Base-by-base conservation (phyloP, 75 land plant genomes). In the Chamaecyparis obtusa region DNA sequence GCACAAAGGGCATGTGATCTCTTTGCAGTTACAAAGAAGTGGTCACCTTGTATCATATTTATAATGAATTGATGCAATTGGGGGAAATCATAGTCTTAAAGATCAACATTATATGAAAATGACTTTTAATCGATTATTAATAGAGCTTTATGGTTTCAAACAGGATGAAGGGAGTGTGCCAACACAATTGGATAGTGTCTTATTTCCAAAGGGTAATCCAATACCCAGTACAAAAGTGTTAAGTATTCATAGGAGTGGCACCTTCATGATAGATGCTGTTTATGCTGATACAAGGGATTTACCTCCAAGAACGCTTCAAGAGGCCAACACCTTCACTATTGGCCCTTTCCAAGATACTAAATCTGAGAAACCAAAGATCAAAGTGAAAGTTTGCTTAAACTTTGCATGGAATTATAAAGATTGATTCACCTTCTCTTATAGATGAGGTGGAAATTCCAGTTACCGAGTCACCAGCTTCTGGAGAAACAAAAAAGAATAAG, bases 191-290 rank as follows among this genome's bases (percentile, higher is more conserved):
- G 86, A 85, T 85, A 89, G 76, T 57, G 78, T 94, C 27, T 85
- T 96, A 43, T 98, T 98, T 87, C 91, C 89, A 13, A 95, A 90
- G 81, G 99, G 96, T 24, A 92, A 92, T 83, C 90, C 94, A 13
- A 85, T 98, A 55, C 97, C 99, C 19, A 93, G 93, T 86, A 87
- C 89, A 9, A 98, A 98, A 87, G 71, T 93, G 83, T 87, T 98
- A 55, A 92, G 92, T 16, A 90, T 98, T 48, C 92, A 91, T 85
- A 79, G 94, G 37, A 86, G 39, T 37, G 88, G 87, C 35, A 92
- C 88, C 30, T 94, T 96, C 75, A 84, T 87, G 5, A 67, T 98
- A 83, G 95, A 96, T 87, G 94, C 91, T 32, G 90, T 93, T 82
- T 98, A 96, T 88, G 91, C 90, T 27, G 89, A 95, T 75, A 88